Evolutionary conservation across 192 early-diverging fungal species (phyloP).

Genomic region (Podila epigama): DNA sequence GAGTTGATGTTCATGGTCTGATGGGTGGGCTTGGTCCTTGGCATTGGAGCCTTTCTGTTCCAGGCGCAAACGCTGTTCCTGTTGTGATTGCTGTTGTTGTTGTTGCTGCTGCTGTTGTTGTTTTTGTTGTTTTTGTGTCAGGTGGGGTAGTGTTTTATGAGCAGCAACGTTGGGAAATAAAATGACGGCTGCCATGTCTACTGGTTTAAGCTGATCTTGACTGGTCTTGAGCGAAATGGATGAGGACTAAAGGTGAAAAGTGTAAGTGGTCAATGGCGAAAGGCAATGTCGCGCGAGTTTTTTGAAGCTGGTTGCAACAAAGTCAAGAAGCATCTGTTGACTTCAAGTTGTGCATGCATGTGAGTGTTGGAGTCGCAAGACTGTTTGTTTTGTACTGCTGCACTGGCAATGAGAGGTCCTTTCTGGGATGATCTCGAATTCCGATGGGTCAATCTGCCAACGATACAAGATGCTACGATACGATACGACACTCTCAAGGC

Average conservation of each 20-base stretch:
- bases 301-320: not conserved
- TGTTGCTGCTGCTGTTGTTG: not conserved
- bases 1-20: not conserved
- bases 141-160: slow-evolving; percentile 38
- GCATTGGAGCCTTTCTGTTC: not conserved
- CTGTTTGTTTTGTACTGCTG: no score
- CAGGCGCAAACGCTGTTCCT: not conserved
- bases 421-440: not conserved
- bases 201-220: not conserved
- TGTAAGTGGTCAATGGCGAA: no score
- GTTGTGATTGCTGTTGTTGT: slow-evolving; percentile 1
- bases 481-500: no score
- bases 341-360: no score
- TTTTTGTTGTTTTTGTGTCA: slow-evolving; percentile 12
- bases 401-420: no score
- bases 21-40: not conserved
- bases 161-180: slow-evolving; percentile 37
- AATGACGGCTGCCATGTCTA: slow-evolving; percentile 38
- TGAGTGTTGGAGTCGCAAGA: no score
- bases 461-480: no score
- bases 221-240: not conserved
- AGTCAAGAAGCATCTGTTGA: no score
- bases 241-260: not conserved
- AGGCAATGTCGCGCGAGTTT: not conserved
- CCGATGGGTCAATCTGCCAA: no score